Conservation (phyloP, 768 basidiomycete species). For the Phlebiopsis gigantea region DNA sequence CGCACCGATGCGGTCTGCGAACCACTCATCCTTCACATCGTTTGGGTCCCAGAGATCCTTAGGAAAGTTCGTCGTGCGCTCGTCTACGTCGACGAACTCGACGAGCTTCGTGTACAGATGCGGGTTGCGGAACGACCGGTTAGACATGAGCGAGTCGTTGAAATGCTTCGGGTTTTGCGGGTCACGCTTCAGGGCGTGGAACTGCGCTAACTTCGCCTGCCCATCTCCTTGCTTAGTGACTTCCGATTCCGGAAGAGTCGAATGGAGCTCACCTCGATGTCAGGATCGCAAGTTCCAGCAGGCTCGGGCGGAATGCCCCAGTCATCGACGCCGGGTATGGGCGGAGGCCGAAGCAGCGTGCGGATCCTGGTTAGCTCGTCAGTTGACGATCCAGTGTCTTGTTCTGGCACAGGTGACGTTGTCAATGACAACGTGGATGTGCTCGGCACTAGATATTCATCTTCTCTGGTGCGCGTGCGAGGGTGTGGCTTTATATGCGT, state of each 20-base stretch:
- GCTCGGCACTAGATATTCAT: conserved; percentile 19
- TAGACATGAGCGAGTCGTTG: conserved; percentile 92
- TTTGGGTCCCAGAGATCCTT: conserved; percentile 67
- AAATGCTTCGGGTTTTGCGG: conserved; percentile 72
- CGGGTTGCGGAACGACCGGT: conserved; percentile 91
- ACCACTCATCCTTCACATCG: conserved; percentile 62
- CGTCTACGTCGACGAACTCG: conserved; percentile 89
- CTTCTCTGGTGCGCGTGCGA: conserved; percentile 46
- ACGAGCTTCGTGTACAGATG: conserved; percentile 95
- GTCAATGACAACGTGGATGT: conserved; percentile 12
- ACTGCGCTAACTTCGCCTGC: conserved; percentile 79
- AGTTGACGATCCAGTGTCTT: conserved; percentile 21
- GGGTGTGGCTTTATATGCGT: conserved; percentile 43
- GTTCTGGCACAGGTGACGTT: conserved; percentile 11
- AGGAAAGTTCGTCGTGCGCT: conserved; percentile 81
- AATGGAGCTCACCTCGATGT: conserved; percentile 45
- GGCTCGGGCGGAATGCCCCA: conserved; percentile 75
- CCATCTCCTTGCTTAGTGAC: neutral
- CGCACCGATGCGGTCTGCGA: conserved; percentile 75
- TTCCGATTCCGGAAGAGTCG: neutral
- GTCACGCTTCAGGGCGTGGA: conserved; percentile 66
- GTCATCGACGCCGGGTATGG: conserved; percentile 57
- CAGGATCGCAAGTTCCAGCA: conserved; percentile 51
- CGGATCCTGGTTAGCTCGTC: conserved; percentile 51
- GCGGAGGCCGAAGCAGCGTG: conserved; percentile 52